These are phyloP conservation scores for Malus hybrid DNA, from an alignment of 331 rosid species.

Conservation along the genomic window DNA sequence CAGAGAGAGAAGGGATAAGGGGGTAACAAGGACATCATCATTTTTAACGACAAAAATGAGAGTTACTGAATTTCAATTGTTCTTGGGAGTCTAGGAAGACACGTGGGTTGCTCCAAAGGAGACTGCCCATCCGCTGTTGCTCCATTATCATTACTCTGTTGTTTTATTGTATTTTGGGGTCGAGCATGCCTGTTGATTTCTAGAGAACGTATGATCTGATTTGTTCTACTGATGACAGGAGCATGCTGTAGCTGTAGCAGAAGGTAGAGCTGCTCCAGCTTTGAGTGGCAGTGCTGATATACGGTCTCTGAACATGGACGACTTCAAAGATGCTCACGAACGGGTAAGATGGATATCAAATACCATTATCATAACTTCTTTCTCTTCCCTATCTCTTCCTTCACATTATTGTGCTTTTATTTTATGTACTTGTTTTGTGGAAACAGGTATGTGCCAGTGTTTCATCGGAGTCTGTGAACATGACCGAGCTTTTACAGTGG, in stretches of 20 bases:
- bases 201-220: constrained; percentile 6
- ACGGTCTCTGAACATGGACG: constrained; percentile 73
- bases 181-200: neutral
- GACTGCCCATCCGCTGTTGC: neutral
- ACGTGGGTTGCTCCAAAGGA: neutral
- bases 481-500: constrained; percentile 84
- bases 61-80: neutral
- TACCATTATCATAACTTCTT: neutral
- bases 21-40: too few species aligned
- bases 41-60: too few species aligned
- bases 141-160: neutral
- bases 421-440: neutral
- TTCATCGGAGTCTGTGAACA: constrained; percentile 78
- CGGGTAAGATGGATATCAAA: constrained; percentile 40
- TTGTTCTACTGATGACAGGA: constrained; percentile 47
- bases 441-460: constrained; percentile 82
- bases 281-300: constrained; percentile 80
- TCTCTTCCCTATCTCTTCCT: neutral
- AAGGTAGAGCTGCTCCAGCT: constrained; percentile 77
- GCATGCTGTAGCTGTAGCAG: constrained; percentile 61
- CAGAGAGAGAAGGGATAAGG: too few species aligned
- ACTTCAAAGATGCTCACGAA: constrained; percentile 78
- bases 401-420: neutral
- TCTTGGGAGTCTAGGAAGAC: neutral
- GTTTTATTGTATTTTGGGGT: neutral